Evolutionary conservation across 345 rosid species (phyloP).

Genomic region (Draba incana): DNA sequence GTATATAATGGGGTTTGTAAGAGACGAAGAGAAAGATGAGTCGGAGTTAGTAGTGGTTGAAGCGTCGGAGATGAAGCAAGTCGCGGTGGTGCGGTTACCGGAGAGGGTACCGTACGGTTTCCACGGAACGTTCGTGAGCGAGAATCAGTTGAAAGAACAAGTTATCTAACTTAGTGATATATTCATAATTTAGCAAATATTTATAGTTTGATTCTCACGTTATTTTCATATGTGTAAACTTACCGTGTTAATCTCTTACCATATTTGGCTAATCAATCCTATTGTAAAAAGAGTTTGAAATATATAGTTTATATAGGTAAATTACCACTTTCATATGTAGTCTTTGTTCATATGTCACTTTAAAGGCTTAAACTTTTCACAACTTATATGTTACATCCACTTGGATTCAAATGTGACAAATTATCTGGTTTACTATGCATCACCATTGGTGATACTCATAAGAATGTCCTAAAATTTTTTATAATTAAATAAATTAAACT

Average conservation of each 20-base stretch:
- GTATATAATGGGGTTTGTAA: slow-evolving; percentile 56
- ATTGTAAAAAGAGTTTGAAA: slow-evolving; percentile 3
- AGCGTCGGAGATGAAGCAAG: slow-evolving; percentile 57
- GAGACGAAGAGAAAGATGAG: slow-evolving; percentile 55
- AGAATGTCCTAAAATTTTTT: no score
- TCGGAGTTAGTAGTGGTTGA: slow-evolving; percentile 64
- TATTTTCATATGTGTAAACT: background rate
- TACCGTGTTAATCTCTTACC: background rate
- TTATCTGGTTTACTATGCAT: background rate
- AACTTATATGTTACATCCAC: background rate
- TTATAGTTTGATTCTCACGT: background rate
- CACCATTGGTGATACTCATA: no score
- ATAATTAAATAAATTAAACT: no score
- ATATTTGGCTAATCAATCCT: background rate
- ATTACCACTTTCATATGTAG: background rate
- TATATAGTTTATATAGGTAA: slow-evolving; percentile 4
- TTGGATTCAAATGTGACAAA: background rate
- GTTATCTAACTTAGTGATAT: slow-evolving; percentile 31
- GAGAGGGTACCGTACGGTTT: slow-evolving; percentile 75
- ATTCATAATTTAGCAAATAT: background rate
- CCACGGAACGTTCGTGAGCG: slow-evolving; percentile 68
- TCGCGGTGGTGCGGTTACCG: slow-evolving; percentile 55
- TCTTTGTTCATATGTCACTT: no score
- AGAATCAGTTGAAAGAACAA: slow-evolving; percentile 50
- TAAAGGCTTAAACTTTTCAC: background rate